Conservation (phyloP, 352 stramenopile genomes). For the Elongisporangium prolatum region DNA sequence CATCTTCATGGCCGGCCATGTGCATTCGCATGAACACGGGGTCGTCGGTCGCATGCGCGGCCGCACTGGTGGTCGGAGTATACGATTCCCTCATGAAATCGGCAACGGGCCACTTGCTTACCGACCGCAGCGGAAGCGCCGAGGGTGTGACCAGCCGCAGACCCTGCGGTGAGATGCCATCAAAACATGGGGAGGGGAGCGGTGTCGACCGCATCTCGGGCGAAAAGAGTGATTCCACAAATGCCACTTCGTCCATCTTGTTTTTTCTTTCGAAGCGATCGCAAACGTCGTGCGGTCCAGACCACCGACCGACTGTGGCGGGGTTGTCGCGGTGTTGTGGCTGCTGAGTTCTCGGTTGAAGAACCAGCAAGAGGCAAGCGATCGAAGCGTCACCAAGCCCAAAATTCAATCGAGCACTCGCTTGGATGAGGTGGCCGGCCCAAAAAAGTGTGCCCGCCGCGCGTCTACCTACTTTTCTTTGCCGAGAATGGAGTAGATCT, state of each 20-base stretch:
- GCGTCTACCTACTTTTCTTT: not conserved
- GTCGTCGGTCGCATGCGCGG: constrained; percentile 10
- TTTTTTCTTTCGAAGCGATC: constrained; percentile 11
- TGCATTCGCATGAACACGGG: constrained; percentile 20
- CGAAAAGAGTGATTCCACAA: constrained; percentile 61
- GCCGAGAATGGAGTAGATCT: not conserved
- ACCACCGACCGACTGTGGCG: not conserved
- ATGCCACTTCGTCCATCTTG: constrained; percentile 58
- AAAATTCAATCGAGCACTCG: not conserved
- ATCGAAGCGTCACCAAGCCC: not conserved
- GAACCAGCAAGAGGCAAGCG: not conserved
- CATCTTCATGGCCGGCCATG: constrained; percentile 19
- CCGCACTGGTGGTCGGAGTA: constrained; percentile 5
- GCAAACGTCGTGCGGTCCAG: not conserved
- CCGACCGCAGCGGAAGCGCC: not conserved
- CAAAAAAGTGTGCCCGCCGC: not conserved
- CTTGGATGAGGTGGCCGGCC: not conserved
- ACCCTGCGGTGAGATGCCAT: not conserved
- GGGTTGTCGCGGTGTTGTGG: not conserved
- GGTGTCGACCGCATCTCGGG: constrained; percentile 37
- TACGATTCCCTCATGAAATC: constrained; percentile 4
- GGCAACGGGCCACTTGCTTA: constrained; percentile 12
- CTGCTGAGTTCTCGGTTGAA: not conserved
- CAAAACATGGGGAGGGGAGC: not conserved
- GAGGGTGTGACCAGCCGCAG: constrained; percentile 4